Evolutionary conservation across 2,329 filamentous ascomycete genomes (phyloP).

Genomic region (Diaporthe sp.): DNA sequence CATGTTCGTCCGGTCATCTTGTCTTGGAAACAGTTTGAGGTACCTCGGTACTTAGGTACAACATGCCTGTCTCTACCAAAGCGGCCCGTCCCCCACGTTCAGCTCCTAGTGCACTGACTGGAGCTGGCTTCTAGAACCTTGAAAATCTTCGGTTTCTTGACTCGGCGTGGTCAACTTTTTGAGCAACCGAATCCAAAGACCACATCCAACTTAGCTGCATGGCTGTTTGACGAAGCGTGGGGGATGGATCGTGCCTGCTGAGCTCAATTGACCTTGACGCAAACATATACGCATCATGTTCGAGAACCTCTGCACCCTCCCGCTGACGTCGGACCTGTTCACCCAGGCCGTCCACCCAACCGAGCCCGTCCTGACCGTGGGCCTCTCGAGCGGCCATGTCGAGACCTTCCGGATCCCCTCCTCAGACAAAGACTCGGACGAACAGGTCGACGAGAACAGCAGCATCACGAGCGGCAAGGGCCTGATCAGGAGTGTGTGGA

Average conservation of each 20-base stretch:
- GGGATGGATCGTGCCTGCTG: slow-evolving; percentile 35
- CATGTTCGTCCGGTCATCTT: neutral
- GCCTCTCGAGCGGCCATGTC: slow-evolving; percentile 87
- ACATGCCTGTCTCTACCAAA: neutral
- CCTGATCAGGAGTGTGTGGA: slow-evolving; percentile 86
- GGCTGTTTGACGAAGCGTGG: neutral
- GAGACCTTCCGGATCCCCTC: slow-evolving; percentile 82
- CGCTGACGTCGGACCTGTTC: slow-evolving; percentile 89
- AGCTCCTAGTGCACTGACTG: slow-evolving; percentile 5
- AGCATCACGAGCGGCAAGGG: slow-evolving; percentile 75
- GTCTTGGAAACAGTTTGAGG: neutral
- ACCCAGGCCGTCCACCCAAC: slow-evolving; percentile 87
- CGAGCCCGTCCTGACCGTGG: slow-evolving; percentile 87
- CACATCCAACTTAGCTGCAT: slow-evolving; percentile 8
- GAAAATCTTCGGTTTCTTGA: slow-evolving; percentile 24
- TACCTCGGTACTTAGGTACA: slow-evolving; percentile 14
- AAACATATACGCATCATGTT: slow-evolving; percentile 71
- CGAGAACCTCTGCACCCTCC: slow-evolving; percentile 91
- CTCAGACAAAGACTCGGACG: slow-evolving; percentile 62
- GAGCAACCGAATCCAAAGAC: neutral
- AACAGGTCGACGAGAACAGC: slow-evolving; percentile 63
- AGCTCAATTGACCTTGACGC: slow-evolving; percentile 25
- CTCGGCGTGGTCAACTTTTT: slow-evolving; percentile 10
- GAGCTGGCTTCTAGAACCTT: slow-evolving; percentile 13
- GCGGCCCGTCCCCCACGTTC: slow-evolving; percentile 28